Base-by-base conservation (phyloP, 2,329 filamentous ascomycete genomes). In the Rugonectria rugulosa region DNA sequence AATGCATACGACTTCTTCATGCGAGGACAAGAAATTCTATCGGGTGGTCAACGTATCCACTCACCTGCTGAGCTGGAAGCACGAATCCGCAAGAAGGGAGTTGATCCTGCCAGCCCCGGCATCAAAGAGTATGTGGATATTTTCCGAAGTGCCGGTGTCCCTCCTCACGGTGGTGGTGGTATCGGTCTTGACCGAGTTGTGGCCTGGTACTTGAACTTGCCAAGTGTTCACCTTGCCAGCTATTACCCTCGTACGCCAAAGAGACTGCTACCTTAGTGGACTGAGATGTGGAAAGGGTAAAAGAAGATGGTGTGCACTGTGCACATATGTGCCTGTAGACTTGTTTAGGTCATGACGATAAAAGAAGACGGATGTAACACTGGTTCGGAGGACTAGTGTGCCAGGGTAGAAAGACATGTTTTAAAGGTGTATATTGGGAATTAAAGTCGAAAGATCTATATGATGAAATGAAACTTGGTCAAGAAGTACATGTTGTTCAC, bases 11-110 rank as follows among this genome's bases (percentile, higher is more conserved):
- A 97, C 75, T 92, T 96, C 69, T 96, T 97, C 80, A 87, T 96
- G 72, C 87, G 94, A 54, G 92, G 92, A 4, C 93, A 98, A 74
- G 94, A 97, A 75, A 94, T 97, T 57, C 83, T 97, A 15, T 93
- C 90, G 14, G 93, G 94, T 67, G 93, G 92, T 7, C 93, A 97
- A 76, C 91, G 93, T 83, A 91, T 97, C 65, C 90, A 97, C 75
- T 83, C 92, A 60, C 86, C 93, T 0, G 79, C 80, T 36, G 84
- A 89, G 76, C 83, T 98, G 12, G 88, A 92, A 71, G 84, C 86
- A 40, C 90, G 91, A 60, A 90, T 98, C 79, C 82, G 87, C 68
- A 81, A 79, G 55, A 88, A 92, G 75, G 93, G 92, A 53, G 85
- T 98, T 65, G 90, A 97, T 70, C 92, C 93, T 0, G 78, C 82